Conservation (phyloP, 2,329 filamentous ascomycete genomes). For the Alternaria sp. region DNA sequence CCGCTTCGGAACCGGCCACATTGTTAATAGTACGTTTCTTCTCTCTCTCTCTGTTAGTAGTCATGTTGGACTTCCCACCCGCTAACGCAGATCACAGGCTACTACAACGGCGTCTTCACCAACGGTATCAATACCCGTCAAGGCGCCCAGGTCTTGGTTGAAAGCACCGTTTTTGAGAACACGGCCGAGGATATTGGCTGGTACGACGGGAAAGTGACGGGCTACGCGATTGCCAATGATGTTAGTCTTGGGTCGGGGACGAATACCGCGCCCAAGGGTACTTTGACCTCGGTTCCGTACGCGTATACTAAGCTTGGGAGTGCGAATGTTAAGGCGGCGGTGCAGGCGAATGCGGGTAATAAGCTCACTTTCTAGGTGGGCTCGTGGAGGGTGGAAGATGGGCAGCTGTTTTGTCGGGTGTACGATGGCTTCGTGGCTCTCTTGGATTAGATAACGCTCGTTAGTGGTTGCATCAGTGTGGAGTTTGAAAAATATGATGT, state of each 20-base stretch:
- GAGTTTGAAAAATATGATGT: too few relatives aligned
- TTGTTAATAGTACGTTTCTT: constrained; percentile 60
- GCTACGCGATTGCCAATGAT: constrained; percentile 50
- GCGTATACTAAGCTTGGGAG: constrained; percentile 32
- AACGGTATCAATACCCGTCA: constrained; percentile 55
- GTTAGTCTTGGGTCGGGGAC: constrained; percentile 48
- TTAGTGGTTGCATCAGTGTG: too few relatives aligned
- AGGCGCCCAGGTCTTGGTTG: constrained; percentile 55
- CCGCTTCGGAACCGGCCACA: constrained; percentile 72
- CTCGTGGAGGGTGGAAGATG: neutral
- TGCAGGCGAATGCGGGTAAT: neutral
- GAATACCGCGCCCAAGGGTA: constrained; percentile 47
- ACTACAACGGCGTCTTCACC: constrained; percentile 52
- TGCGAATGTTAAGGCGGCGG: neutral
- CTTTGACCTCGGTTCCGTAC: constrained; percentile 48
- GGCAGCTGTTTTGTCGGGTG: rapidly evolving
- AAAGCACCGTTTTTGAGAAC: constrained; percentile 33
- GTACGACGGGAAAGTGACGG: constrained; percentile 43
- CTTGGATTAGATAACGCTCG: too few relatives aligned
- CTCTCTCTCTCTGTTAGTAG: neutral
- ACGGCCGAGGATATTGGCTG: constrained; percentile 43
- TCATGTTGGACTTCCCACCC: too few relatives aligned
- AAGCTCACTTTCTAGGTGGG: neutral
- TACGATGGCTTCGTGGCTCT: too few relatives aligned
- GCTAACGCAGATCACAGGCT: neutral